Evolutionary conservation across 768 basidiomycete species (phyloP).

Genomic region (Erythrobasidium yunnanense): DNA sequence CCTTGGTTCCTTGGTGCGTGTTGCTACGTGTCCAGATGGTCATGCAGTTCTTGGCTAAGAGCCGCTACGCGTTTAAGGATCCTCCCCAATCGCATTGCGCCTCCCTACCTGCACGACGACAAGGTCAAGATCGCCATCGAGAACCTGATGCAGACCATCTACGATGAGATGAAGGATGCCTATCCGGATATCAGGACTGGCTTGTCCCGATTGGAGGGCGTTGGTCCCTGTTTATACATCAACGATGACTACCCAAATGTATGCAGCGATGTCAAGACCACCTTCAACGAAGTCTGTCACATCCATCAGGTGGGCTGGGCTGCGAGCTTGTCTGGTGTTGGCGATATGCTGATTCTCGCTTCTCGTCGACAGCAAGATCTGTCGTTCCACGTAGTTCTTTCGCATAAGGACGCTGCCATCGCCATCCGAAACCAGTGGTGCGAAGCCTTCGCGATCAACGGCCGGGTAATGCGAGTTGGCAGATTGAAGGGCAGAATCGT

Average conservation of each 20-base stretch:
- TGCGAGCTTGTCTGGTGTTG: neutral
- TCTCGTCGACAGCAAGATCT: constrained; percentile 14
- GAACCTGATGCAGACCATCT: neutral
- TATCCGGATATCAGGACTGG: neutral
- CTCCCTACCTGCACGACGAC: neutral
- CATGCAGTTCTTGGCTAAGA: neutral
- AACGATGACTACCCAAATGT: neutral
- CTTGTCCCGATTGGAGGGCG: neutral
- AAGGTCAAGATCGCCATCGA: neutral
- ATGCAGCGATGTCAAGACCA: neutral
- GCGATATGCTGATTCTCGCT: neutral
- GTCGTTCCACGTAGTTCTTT: constrained; percentile 9
- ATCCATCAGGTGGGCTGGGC: neutral
- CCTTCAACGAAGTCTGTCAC: neutral
- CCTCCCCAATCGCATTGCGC: neutral
- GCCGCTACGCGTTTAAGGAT: neutral
- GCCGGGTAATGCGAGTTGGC: neutral
- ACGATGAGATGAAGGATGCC: neutral
- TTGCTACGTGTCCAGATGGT: neutral
- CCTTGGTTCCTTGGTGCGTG: neutral
- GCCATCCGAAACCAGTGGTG: constrained; percentile 1
- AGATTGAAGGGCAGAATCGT: neutral
- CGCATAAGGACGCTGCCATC: neutral
- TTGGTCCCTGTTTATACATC: neutral
- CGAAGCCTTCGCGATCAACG: neutral